phyloP scores from a whole-genome alignment of 1,139 yeast genomes.

The Yamadazyma jaroonii region DNA sequence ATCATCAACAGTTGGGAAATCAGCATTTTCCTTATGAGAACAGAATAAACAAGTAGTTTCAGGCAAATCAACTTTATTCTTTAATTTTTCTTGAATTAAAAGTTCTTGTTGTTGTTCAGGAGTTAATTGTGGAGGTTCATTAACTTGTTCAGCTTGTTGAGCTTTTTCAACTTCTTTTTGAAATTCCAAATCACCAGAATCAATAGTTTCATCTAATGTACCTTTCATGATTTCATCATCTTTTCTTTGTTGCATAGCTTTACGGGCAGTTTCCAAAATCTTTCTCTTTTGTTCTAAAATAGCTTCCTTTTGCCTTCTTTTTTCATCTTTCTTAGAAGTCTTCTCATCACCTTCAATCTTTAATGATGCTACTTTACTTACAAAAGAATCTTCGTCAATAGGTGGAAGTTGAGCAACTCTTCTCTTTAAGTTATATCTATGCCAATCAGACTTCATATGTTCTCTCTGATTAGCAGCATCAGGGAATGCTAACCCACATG shows the following conservation, averaged over 20 bases:
- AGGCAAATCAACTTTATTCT: conserved; percentile 67
- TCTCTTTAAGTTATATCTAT: conserved; percentile 60
- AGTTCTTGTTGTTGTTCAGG: conserved; percentile 49
- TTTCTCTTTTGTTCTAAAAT: conserved; percentile 60
- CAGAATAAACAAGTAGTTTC: conserved; percentile 79
- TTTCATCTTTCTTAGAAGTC: conserved; percentile 58
- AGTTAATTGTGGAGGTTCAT: conserved; percentile 16
- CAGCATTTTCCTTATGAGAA: conserved; percentile 41
- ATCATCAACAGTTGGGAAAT: conserved; percentile 48
- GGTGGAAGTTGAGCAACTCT: conserved; percentile 59
- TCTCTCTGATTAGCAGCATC: conserved; percentile 40
- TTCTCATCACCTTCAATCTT: conserved; percentile 24
- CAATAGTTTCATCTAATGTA: conserved; percentile 11
- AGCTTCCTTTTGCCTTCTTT: conserved; percentile 64
- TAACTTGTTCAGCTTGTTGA: conserved; percentile 11
- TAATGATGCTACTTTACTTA: conserved; percentile 41
- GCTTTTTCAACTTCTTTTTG: conserved; percentile 10
- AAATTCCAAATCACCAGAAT: conserved; percentile 10
- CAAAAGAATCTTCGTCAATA: conserved; percentile 48
- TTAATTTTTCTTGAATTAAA: conserved; percentile 53
- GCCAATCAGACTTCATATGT: conserved; percentile 74
- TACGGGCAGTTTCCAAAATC: conserved; percentile 58
- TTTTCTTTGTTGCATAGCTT: conserved; percentile 36
- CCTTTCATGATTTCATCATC: conserved; percentile 24
- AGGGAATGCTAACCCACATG: conserved; percentile 42